Evolutionary conservation across 441 rosid genomes (phyloP).

Genomic region (Erysimum cheiri): DNA sequence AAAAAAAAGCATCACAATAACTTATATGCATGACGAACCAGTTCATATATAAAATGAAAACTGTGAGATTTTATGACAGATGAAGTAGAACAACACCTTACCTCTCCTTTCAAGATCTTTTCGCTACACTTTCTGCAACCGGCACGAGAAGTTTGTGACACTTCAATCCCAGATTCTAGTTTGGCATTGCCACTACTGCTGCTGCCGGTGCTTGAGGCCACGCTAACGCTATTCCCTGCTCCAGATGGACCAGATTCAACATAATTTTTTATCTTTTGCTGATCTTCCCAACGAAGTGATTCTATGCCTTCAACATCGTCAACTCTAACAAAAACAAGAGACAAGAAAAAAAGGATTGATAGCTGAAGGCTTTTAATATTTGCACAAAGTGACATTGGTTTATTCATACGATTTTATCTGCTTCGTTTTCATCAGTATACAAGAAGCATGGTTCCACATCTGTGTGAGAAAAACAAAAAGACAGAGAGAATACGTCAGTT

Average conservation of each 20-base stretch:
- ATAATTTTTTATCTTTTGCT: constrained; percentile 72
- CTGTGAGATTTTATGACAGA: constrained; percentile 22
- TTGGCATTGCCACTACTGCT: constrained; percentile 36
- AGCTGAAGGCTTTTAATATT: constrained; percentile 13
- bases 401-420: constrained; percentile 82
- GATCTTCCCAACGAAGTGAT: constrained; percentile 97
- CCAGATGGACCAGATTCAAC: constrained; percentile 65
- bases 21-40: not conserved
- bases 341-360: constrained; percentile 14
- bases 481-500: constrained; percentile 31
- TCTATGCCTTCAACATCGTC: constrained; percentile 95
- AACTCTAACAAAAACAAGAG: constrained; percentile 48
- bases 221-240: constrained; percentile 40
- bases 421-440: constrained; percentile 74
- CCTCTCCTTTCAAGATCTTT: constrained; percentile 94
- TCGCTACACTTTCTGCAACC: constrained; percentile 72
- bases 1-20: constrained; percentile 9
- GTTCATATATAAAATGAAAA: constrained; percentile 12
- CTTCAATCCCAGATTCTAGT: constrained; percentile 69
- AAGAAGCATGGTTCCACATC: constrained; percentile 93
- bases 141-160: constrained; percentile 84
- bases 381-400: constrained; percentile 12
- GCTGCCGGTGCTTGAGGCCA: constrained; percentile 5
- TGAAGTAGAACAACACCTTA: constrained; percentile 44
- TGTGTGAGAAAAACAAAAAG: constrained; percentile 38